A percentile compares a stretch with the other conserved stretches of the same genome.
Conservation (phyloP, 495 filamentous ascomycete species). For the Lophiostoma macrostomum region DNA sequence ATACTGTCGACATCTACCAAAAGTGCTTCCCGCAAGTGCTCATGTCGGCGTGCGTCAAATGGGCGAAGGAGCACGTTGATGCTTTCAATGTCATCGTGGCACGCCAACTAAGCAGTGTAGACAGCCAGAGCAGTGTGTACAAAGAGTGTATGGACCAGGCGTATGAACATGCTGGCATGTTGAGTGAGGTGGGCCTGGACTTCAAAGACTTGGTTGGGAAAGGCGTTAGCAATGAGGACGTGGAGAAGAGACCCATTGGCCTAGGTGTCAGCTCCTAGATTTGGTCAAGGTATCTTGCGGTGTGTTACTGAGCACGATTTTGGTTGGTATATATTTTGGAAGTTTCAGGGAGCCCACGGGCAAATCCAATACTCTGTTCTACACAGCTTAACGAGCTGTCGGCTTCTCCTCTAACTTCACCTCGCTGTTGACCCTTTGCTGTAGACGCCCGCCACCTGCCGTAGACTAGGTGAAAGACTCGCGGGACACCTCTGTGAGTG, state of each 20-base stretch:
- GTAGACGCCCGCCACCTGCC: background rate
- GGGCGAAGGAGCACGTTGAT: constrained; percentile 90
- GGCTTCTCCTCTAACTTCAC: constrained; percentile 1
- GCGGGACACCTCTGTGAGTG: too few species aligned
- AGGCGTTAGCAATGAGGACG: constrained; percentile 11
- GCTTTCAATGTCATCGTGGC: constrained; percentile 79
- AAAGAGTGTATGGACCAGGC: constrained; percentile 79
- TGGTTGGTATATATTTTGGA: too few species aligned
- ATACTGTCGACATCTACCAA: constrained; percentile 85
- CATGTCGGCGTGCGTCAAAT: constrained; percentile 90
- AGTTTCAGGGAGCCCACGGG: too few species aligned
- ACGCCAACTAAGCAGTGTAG: constrained; percentile 78
- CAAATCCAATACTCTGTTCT: too few species aligned
- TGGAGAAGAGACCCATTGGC: constrained; percentile 12
- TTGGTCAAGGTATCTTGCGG: too few species aligned
- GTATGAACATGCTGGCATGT: constrained; percentile 71
- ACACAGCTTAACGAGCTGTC: too few species aligned
- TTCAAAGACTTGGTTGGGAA: constrained; percentile 68
- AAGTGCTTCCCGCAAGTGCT: constrained; percentile 80
- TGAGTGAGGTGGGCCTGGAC: constrained; percentile 85
- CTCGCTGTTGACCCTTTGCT: background rate
- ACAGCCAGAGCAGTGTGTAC: constrained; percentile 67
- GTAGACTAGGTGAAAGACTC: background rate
- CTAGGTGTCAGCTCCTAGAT: constrained; percentile 21
- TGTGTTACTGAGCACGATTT: too few species aligned